A percentile compares a stretch with the other conserved stretches of the same genome.
These are phyloP conservation scores for Straminergon stramineum DNA, from an alignment of 225 moss, liverwort and hornwort genomes.

Conservation along the genomic window DNA sequence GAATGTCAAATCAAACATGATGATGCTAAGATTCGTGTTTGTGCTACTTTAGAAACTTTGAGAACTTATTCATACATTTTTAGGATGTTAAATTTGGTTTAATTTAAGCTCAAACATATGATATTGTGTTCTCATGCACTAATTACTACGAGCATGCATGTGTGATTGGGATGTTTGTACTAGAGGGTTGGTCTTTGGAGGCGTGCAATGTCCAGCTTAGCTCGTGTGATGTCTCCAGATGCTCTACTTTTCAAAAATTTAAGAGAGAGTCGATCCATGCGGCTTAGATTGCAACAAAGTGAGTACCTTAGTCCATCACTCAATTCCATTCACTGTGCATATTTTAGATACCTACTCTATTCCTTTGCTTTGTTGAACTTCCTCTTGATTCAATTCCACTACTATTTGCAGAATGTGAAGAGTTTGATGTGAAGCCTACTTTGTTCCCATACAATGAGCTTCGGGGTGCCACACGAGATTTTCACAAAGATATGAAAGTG, in stretches of 20 bases:
- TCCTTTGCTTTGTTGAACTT: not conserved
- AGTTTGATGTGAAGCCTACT: not conserved
- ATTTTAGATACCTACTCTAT: not conserved
- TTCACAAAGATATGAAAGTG: not conserved
- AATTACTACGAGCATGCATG: not conserved
- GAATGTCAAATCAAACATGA: not conserved
- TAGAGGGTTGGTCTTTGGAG: not conserved
- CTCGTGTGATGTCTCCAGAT: not conserved
- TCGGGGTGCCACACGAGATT: not conserved
- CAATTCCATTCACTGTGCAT: not conserved
- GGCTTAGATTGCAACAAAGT: not conserved
- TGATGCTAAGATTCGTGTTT: not conserved
- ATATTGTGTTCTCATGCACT: not conserved
- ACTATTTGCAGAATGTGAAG: not conserved
- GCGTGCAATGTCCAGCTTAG: not conserved
- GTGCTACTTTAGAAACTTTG: not conserved
- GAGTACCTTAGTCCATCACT: not conserved
- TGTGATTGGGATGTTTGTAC: not conserved
- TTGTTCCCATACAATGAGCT: not conserved
- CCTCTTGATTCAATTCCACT: not conserved
- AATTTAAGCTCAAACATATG: not conserved
- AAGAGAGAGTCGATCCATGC: not conserved
- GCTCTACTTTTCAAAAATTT: not conserved
- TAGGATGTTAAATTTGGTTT: not conserved
- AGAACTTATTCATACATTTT: not conserved